Conservation (phyloP, 2,329 filamentous ascomycete genomes). For the Fusarium marasasianum region DNA sequence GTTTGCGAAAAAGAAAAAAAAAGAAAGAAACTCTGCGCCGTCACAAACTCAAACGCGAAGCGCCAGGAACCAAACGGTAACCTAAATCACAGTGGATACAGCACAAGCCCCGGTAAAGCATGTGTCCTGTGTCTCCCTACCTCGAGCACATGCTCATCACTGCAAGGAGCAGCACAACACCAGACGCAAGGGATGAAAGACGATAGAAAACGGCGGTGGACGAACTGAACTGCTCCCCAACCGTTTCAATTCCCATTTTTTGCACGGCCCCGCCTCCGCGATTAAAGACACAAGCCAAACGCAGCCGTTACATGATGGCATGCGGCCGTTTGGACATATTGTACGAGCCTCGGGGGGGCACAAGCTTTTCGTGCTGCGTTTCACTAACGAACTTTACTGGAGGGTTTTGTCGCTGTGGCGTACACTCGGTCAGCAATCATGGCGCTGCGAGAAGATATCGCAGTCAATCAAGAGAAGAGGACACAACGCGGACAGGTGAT, state of each 20-base stretch:
- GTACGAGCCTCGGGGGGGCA: neutral
- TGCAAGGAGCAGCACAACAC: slow-evolving; percentile 2
- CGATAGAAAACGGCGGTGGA: neutral
- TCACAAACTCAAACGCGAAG: neutral
- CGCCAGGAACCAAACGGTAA: slow-evolving; percentile 16
- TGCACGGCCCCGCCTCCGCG: neutral
- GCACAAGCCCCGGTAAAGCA: neutral
- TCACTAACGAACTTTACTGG: neutral
- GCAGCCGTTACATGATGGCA: neutral
- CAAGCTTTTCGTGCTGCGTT: neutral
- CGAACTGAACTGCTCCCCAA: neutral
- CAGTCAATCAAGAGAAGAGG: neutral
- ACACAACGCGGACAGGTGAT: neutral
- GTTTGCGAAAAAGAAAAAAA: neutral
- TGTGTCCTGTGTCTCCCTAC: neutral
- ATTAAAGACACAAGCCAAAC: neutral
- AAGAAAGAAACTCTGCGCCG: neutral
- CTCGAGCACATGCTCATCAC: neutral
- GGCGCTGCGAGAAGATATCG: neutral
- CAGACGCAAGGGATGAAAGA: slow-evolving; percentile 3
- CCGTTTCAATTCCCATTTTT: neutral
- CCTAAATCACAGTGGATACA: slow-evolving; percentile 5
- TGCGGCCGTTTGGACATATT: neutral
- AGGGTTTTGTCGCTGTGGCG: neutral
- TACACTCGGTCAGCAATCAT: neutral